Evolutionary conservation across 176 grass and related monocot genomes (phyloP), one percentile per base, ranked within the genome.

Genomic region (Zea luxurians): DNA sequence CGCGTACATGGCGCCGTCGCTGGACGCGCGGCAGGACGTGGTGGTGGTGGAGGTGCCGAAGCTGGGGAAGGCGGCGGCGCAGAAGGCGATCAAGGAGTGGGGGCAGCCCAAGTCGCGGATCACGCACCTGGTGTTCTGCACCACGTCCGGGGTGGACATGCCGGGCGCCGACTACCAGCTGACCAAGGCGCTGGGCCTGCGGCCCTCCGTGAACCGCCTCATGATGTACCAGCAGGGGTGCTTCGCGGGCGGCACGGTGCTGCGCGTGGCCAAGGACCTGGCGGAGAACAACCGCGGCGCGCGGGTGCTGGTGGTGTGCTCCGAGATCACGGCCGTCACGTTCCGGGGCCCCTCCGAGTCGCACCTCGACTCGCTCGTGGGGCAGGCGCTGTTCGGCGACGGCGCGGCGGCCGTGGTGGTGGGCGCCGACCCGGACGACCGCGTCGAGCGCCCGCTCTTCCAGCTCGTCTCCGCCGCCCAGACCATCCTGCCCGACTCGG

Each of bases 201-300:
- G 91, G 5, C 94, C 88, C 2, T 77, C 71, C 0, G 91, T 93
- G 0, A 97, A 90, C 71, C 94, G 94, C 58, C 86, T 97, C 55
- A 97, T 93, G 91, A 89, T 97, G 87, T 97, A 97, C 89, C 94
- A 97, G 87, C 94, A 97, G 72, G 91, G 94, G 1, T 97, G 89
- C 85, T 93, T 93, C 82, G 94, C 94, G 36, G 91, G 91, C 37
- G 94, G 94, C 68, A 97, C 91, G 10, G 94, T 97, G 76, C 89
- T 97, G 4, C 91, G 94, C 54, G 69, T 97, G 0, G 94, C 91
- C 80, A 97, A 93, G 89, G 94, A 94, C 83, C 94, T 97, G 21
- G 87, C 91, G 1, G 94, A 97, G 87, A 97, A 97, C 85, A 97
- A 97, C 82, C 89, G 87, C n/a, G 87, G 91, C 7, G 91, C 94